A percentile compares a stretch with the other conserved stretches of the same genome.
Evolutionary conservation across 768 basidiomycete genomes (phyloP).

Genomic region (Leccinum uliginosum): DNA sequence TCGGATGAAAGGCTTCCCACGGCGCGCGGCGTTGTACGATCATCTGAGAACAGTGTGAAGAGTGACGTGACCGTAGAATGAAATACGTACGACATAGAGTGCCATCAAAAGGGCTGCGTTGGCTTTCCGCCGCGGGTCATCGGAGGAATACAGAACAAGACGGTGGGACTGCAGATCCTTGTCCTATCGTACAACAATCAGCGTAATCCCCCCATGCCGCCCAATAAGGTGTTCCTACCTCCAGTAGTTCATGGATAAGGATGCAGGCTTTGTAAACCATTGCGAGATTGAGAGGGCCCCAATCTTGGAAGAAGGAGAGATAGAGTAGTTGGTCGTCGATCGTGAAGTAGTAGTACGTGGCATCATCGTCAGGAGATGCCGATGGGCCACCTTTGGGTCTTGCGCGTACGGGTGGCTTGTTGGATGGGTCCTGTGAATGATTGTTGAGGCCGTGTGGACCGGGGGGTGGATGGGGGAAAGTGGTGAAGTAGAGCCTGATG

Average conservation of each 20-base stretch:
- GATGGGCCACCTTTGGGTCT: conserved; percentile 56
- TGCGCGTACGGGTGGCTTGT: conserved; percentile 59
- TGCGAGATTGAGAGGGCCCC: conserved; percentile 88
- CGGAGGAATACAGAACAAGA: conserved; percentile 83
- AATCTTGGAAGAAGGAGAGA: conserved; percentile 92
- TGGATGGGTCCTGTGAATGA: conserved; percentile 45
- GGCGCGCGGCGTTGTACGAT: conserved; percentile 87
- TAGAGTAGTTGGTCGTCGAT: conserved; percentile 91
- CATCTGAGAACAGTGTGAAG: conserved; percentile 53
- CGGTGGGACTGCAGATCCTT: conserved; percentile 66
- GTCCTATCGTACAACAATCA: conserved; percentile 48
- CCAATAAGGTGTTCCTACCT: conserved; percentile 43
- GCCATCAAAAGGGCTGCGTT: conserved; percentile 95
- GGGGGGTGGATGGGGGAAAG: conserved; percentile 77
- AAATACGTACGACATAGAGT: conserved; percentile 74
- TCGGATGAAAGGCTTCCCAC: conserved; percentile 93
- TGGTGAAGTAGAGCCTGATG: conserved; percentile 79
- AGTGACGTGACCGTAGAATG: conserved; percentile 5
- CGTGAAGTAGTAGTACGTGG: conserved; percentile 85
- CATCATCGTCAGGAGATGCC: conserved; percentile 67
- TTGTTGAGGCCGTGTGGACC: conserved; percentile 61
- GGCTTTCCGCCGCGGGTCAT: conserved; percentile 82
- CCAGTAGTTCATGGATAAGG: conserved; percentile 82
- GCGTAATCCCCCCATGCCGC: conserved; percentile 20
- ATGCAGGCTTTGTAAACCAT: conserved; percentile 94